Percentiles rank a stretch among this genome's conserved stretches.
These are phyloP conservation scores for Psilocybe azurescens DNA, from an alignment of 768 basidiomycete species.

Conservation along the genomic window DNA sequence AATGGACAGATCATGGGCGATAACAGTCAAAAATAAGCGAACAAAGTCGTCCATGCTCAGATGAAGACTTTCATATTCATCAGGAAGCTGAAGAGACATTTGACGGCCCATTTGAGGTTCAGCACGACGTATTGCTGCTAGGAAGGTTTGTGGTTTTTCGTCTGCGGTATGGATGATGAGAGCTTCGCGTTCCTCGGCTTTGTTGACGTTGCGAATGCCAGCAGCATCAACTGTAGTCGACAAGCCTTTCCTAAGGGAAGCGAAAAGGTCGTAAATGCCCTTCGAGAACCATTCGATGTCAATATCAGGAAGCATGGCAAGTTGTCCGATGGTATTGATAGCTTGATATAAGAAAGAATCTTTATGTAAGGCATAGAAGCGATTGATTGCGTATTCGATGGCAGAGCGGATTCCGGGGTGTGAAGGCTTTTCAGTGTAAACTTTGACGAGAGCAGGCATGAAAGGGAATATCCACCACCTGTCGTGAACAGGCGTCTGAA, in stretches of 20 bases:
- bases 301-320: constrained; percentile 52
- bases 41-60: constrained; percentile 71
- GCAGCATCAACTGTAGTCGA: constrained; percentile 58
- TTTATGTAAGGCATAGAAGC: constrained; percentile 76
- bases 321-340: constrained; percentile 63
- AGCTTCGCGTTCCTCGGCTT: constrained; percentile 71
- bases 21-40: constrained; percentile 77
- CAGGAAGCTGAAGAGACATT: constrained; percentile 53
- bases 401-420: constrained; percentile 65
- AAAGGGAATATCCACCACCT: constrained; percentile 73
- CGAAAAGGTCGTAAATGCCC: constrained; percentile 62
- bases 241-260: constrained; percentile 54
- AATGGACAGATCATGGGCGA: constrained; percentile 74
- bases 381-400: constrained; percentile 72
- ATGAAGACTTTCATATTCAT: constrained; percentile 61
- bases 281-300: constrained; percentile 59
- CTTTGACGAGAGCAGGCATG: constrained; percentile 73
- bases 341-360: constrained; percentile 79
- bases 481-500: constrained; percentile 79
- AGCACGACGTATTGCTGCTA: constrained; percentile 55
- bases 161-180: constrained; percentile 72
- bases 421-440: constrained; percentile 65
- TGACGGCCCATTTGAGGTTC: constrained; percentile 46
- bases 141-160: constrained; percentile 73
- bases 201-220: constrained; percentile 70